Percentiles rank a stretch among this genome's conserved stretches.
phyloP scores from a whole-genome alignment of 768 basidiomycete species.

The Lactifluus hygrophoroides region DNA sequence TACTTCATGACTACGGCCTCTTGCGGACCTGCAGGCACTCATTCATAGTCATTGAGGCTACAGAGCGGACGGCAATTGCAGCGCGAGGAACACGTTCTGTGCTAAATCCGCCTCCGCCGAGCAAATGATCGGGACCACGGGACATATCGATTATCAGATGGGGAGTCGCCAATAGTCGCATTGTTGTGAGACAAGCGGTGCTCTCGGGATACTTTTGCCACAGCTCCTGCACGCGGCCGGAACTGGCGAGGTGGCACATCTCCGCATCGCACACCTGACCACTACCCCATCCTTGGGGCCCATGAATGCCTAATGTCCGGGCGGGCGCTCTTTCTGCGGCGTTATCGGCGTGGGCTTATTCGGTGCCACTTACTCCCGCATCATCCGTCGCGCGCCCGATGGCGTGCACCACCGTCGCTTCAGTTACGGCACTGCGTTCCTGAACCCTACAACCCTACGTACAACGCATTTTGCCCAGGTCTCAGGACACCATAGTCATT shows the following conservation, averaged over 20 bases:
- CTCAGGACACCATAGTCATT: not conserved
- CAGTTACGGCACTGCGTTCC: constrained; percentile 13
- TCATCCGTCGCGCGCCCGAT: constrained; percentile 16
- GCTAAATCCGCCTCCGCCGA: constrained; percentile 20
- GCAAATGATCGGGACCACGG: constrained; percentile 14
- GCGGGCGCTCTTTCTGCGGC: constrained; percentile 9
- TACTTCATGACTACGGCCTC: constrained; percentile 18
- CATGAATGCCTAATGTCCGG: constrained; percentile 11
- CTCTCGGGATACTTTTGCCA: constrained; percentile 1
- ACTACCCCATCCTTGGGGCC: constrained; percentile 1
- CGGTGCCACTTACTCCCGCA: constrained; percentile 15
- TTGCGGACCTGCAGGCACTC: constrained; percentile 19
- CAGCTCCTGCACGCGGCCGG: constrained; percentile 10
- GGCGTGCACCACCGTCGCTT: constrained; percentile 3
- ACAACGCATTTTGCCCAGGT: not conserved
- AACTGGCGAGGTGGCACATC: constrained; percentile 12
- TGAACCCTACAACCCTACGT: constrained; percentile 1
- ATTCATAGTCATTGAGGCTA: constrained; percentile 16
- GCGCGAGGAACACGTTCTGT: constrained; percentile 18
- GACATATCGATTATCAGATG: constrained; percentile 17
- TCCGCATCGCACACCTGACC: constrained; percentile 19
- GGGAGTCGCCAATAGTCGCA: constrained; percentile 3
- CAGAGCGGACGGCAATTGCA: constrained; percentile 14
- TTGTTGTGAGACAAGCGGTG: constrained; percentile 6
- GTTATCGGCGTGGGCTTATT: constrained; percentile 14